Evolutionary conservation across 805 yeast species (phyloP).

Genomic region (Candida awuae): DNA sequence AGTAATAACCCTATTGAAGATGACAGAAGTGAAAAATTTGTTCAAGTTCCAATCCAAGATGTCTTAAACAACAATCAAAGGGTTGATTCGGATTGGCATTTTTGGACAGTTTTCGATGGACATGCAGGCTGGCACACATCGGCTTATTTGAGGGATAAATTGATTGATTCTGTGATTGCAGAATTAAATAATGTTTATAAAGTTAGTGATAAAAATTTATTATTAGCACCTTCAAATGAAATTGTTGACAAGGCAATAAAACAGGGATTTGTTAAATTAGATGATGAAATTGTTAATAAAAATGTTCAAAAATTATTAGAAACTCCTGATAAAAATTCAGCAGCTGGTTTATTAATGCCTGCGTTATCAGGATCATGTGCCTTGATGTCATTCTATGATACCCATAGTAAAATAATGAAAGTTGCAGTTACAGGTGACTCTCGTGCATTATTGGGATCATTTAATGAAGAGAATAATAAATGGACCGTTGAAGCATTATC

Average conservation of each 20-base stretch:
- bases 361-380: conserved; percentile 97
- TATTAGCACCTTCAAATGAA: conserved; percentile 60
- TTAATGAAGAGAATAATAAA: conserved; percentile 44
- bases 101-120: conserved; percentile 95
- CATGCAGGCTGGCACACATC: conserved; percentile 96
- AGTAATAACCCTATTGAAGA: conserved; percentile 94
- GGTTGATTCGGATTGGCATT: conserved; percentile 69
- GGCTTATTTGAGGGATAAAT: conserved; percentile 70
- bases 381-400: conserved; percentile 76
- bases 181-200: conserved; percentile 64
- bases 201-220: conserved; percentile 42
- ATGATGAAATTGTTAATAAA: conserved; percentile 76
- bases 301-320: conserved; percentile 63
- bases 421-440: conserved; percentile 98
- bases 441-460: conserved; percentile 77
- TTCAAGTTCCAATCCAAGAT: conserved; percentile 66
- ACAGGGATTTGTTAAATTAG: conserved; percentile 73
- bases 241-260: conserved; percentile 73
- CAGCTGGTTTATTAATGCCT: conserved; percentile 75
- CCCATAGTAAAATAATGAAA: conserved; percentile 58
- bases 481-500: conserved; percentile 88
- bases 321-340: conserved; percentile 56
- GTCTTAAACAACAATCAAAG: conserved; percentile 38
- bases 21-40: conserved; percentile 76
- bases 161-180: conserved; percentile 67